These are phyloP conservation scores for Dendrobium catenatum DNA, from an alignment of 106 monocot species.

Conservation along the genomic window DNA sequence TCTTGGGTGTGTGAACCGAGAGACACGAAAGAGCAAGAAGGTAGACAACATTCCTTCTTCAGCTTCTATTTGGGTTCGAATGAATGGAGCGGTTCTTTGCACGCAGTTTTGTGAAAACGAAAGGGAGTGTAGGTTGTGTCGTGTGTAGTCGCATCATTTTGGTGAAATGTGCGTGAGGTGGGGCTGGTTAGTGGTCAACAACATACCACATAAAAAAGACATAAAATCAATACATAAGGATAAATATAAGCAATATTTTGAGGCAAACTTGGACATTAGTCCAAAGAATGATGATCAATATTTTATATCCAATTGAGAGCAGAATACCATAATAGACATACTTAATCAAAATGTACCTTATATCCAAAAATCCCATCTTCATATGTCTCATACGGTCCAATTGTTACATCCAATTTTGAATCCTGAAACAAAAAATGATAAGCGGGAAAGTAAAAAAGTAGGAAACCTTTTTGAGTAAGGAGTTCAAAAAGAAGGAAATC, in stretches of 20 bases:
- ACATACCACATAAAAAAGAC: not conserved
- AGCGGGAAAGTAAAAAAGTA: not conserved
- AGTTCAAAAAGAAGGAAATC: not conserved
- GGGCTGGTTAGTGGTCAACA: too few relatives aligned
- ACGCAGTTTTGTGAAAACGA: too few relatives aligned
- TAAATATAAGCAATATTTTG: not conserved
- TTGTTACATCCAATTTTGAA: constrained; percentile 91
- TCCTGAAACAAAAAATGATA: constrained; percentile 36
- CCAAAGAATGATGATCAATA: not conserved
- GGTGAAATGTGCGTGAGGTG: too few relatives aligned
- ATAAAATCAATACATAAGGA: not conserved
- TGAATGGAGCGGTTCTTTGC: too few relatives aligned
- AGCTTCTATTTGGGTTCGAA: too few relatives aligned
- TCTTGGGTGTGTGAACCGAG: too few relatives aligned
- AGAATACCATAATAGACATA: not conserved
- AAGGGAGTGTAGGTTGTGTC: too few relatives aligned
- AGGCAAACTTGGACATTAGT: not conserved
- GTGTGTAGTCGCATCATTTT: too few relatives aligned
- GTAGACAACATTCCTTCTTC: too few relatives aligned
- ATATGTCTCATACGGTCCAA: constrained; percentile 98
- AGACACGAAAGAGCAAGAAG: too few relatives aligned
- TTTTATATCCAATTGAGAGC: not conserved
- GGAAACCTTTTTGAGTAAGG: not conserved
- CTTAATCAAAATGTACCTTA: constrained; percentile 43
- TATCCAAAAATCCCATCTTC: constrained; percentile 96